These are phyloP conservation scores for Nyssa sinensis DNA, from an alignment of 148 eudicot genomes.

Conservation along the genomic window DNA sequence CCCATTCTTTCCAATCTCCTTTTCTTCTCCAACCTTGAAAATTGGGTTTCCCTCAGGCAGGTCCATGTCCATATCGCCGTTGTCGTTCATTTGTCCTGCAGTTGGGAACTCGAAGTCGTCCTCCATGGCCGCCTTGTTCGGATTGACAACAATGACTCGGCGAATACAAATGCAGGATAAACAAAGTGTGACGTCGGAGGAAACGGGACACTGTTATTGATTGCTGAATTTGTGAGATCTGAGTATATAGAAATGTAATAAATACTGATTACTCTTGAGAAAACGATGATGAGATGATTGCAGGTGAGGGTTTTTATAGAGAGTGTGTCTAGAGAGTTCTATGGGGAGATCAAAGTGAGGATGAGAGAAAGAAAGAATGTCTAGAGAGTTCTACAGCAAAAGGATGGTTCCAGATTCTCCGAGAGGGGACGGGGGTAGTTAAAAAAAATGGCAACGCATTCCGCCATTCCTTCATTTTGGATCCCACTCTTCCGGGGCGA, in stretches of 20 bases:
- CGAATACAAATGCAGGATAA: no score
- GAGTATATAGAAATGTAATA: no score
- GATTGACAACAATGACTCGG: no score
- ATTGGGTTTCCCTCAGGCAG: slow-evolving; percentile 14
- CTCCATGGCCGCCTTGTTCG: slow-evolving; percentile 16
- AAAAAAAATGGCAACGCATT: background rate
- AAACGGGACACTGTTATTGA: no score
- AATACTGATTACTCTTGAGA: no score
- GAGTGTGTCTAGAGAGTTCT: slow-evolving; percentile 14
- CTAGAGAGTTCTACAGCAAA: slow-evolving; percentile 19
- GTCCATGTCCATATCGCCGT: slow-evolving; percentile 23
- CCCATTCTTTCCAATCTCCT: no score
- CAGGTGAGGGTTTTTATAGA: slow-evolving; percentile 11
- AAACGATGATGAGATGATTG: background rate
- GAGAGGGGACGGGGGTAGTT: background rate
- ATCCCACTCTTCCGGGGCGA: no score
- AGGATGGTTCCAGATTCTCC: slow-evolving; percentile 23
- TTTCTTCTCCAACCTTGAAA: no score
- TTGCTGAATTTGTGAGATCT: no score
- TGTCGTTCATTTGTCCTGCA: slow-evolving; percentile 11
- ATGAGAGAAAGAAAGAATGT: no score
- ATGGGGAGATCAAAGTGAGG: background rate
- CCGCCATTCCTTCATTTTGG: no score
- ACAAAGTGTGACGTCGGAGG: no score
- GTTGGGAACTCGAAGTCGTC: slow-evolving; percentile 38